Evolutionary conservation across 805 yeast species (phyloP), one percentile per base, ranked within the genome.

Genomic region (Tanozyma kutaoensis): DNA sequence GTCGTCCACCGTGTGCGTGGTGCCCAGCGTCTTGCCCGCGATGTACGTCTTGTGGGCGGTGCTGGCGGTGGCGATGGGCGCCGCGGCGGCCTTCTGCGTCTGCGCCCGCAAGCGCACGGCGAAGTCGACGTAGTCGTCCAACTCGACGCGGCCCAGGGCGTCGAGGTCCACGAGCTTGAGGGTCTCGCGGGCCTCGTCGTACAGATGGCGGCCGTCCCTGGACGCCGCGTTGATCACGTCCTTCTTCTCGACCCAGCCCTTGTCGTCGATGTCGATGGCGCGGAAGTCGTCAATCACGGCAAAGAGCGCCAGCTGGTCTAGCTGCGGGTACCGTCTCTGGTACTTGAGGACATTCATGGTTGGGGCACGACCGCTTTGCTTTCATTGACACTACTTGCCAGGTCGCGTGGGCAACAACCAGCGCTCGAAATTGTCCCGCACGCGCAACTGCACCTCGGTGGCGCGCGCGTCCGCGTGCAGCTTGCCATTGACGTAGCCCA

Each of bases 111-210:
- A 64, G 48, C 82, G 84, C 18, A 93, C 80, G 30, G 79, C 68
- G 41, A 91, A 59, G 39, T 76, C 73, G 19, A 88, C 96, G 46
- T 72, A 91, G 49, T 91, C 98, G 33, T 91, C 98, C 46, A 91
- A 60, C 51, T 91, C 98, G 28, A 91, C 96, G 47, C 81, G 88
- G 15, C 98, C 98, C 4, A 94, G 78, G 11, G 97, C 94, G 55
- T 91, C 98, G 19, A 91, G 93, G 38, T 77, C 76, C 26, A 85
- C 96, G 28, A 69, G 70, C 48, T 91, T 91, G 48, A 91, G 66
- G 2, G 96, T 81, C 51, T 85, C 94, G 59, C 98, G 76, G 14
- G 93, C 88, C 38, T 77, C 80, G 52, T 91, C 98, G 46, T 91
- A 91, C 18, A 85, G 52, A 27, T 79, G 88, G 28, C 71, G 71